Percentiles rank a stretch among this genome's conserved stretches.
Evolutionary conservation across 257 asterid species (phyloP).

Genomic region (Solanum okadae): DNA sequence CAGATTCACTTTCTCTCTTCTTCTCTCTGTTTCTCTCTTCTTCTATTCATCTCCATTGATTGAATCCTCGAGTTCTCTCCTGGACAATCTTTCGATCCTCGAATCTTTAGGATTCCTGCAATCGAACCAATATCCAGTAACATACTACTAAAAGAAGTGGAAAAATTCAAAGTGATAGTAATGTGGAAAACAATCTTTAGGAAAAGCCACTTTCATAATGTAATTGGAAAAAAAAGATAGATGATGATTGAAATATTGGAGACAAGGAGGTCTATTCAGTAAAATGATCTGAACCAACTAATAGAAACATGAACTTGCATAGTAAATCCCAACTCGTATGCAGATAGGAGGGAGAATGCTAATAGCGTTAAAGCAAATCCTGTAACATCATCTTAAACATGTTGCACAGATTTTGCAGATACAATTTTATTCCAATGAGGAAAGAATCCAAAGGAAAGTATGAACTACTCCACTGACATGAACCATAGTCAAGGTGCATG

Average conservation of each 20-base stretch:
- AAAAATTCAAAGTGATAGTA: not conserved
- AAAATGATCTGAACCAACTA: not conserved
- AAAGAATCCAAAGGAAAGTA: conserved; percentile 5
- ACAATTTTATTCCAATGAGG: conserved; percentile 21
- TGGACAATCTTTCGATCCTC: too few species aligned
- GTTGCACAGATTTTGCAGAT: conserved; percentile 16
- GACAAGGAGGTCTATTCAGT: not conserved
- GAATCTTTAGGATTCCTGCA: too few species aligned
- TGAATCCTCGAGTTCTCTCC: too few species aligned
- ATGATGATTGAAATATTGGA: not conserved
- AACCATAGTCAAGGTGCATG: not conserved
- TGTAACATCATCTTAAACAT: not conserved
- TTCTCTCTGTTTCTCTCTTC: too few species aligned
- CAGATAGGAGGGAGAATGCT: not conserved
- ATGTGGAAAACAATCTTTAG: not conserved
- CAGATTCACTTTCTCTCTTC: too few species aligned
- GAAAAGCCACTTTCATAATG: not conserved
- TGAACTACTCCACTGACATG: conserved; percentile 3
- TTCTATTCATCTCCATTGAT: too few species aligned
- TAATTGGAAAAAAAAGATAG: not conserved
- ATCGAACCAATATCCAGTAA: too few species aligned
- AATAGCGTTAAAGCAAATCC: not conserved
- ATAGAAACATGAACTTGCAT: not conserved
- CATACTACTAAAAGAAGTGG: not conserved
- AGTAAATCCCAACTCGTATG: not conserved